Evolutionary conservation across 2,329 filamentous ascomycete species (phyloP).

Genomic region (Fusarium setosum): DNA sequence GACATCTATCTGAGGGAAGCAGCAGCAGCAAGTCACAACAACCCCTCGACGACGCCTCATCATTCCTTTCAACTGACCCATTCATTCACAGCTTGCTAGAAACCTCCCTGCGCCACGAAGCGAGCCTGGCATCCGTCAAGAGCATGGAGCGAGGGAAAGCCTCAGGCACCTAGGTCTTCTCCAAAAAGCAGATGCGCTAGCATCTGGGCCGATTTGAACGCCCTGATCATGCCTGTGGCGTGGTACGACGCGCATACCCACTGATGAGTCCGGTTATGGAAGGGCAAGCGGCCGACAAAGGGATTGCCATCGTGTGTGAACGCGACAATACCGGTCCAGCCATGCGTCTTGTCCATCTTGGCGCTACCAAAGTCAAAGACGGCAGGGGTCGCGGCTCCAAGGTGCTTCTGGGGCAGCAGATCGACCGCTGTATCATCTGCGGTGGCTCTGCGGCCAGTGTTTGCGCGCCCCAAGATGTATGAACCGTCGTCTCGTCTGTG

Average conservation of each 20-base stretch:
- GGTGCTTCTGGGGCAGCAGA: neutral
- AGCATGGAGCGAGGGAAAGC: neutral
- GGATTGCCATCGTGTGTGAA: slow-evolving; percentile 30
- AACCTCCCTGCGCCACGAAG: no score
- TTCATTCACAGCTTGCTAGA: no score
- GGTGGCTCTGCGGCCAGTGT: neutral
- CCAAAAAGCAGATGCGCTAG: neutral
- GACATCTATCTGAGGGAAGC: no score
- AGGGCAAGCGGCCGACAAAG: slow-evolving; percentile 18
- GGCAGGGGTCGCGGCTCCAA: neutral
- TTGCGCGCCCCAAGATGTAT: neutral
- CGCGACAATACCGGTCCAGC: slow-evolving; percentile 22
- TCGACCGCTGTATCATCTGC: neutral
- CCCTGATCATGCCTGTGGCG: slow-evolving; percentile 29
- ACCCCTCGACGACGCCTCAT: no score
- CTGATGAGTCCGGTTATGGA: slow-evolving; percentile 26
- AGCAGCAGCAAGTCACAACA: no score
- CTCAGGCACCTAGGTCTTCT: neutral
- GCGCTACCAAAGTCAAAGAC: neutral
- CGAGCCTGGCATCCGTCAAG: no score
- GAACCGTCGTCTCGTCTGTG: slow-evolving; percentile 29
- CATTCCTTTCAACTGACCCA: no score
- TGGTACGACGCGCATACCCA: slow-evolving; percentile 34
- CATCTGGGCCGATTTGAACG: neutral
- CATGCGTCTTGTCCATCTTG: neutral